Base-by-base conservation (phyloP, 2,329 filamentous ascomycete genomes). In the Ophiostoma ips region DNA sequence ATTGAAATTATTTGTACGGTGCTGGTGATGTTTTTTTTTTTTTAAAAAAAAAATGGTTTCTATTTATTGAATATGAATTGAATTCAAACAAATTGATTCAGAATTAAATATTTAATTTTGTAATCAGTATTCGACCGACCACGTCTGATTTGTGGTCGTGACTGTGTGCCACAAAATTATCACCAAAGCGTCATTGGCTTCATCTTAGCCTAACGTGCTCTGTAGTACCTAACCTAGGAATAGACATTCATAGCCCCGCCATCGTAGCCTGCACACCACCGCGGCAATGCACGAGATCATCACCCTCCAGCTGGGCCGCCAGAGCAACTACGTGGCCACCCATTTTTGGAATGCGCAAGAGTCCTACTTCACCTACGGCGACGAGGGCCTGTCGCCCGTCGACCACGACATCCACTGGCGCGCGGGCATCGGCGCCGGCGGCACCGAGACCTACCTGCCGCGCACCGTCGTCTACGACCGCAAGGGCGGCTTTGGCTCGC, bases 311-410 rank as follows among this genome's bases (percentile, higher is more conserved):
- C 80, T 96, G 53, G 92, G 92, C 40, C 84, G 94, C 63, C 81
- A 85, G 62, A 89, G 85, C 64, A 98, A 98, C 65, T 94, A 95
- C 61, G 70, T 94, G 19, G 89, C 84, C 30, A 94, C 89, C 0
- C 92, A 98, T 69, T 98, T 95, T 65, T 98, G 92, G 92, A 98
- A 98, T 60, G 74, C 85, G 6, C 90, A 95, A 72, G 92, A 98
- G 72, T 95, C 90, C 1, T 98, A 98, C 67, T 96, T 96, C 62
- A 95, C 89, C 13, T 96, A 95, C 61, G 73, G 72, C 2, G 70
- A 76, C 43, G 71, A 81, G 55, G 71, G 85, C 62, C 73, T 78
- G 58, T 77, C 83, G 7, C 73, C 77, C 0, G 70, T 94, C 54
- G 77, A 94, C 59, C 87, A 94, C 70, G 82, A 94, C 64, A 72